A percentile compares a stretch with the other conserved stretches of the same genome.
Evolutionary conservation across 129 eudicot species (phyloP).

Genomic region (Solidago caesia): DNA sequence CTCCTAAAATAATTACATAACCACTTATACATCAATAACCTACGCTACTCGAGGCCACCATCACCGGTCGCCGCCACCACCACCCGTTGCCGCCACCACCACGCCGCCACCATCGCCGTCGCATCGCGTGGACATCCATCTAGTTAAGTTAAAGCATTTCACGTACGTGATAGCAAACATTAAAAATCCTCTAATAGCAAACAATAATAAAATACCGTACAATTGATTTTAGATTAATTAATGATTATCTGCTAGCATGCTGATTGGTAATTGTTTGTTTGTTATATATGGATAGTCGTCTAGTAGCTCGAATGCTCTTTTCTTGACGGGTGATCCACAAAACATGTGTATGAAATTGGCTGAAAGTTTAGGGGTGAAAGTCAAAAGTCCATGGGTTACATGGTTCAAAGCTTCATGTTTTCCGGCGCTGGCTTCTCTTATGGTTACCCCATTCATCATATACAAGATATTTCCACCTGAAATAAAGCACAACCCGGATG

Average conservation of each 20-base stretch:
- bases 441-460: slow-evolving; percentile 51
- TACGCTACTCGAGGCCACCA: too few species aligned
- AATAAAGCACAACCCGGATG: slow-evolving; percentile 63
- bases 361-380: slow-evolving; percentile 60
- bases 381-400: slow-evolving; percentile 57
- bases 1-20: too few species aligned
- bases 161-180: too few species aligned
- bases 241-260: background rate
- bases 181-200: too few species aligned
- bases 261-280: background rate
- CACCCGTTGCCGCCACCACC: too few species aligned
- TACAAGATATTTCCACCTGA: slow-evolving; percentile 74
- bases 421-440: slow-evolving; percentile 53
- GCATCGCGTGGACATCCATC: too few species aligned
- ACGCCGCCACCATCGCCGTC: too few species aligned
- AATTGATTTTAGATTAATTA: too few species aligned
- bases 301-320: slow-evolving; percentile 74
- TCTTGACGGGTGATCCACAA: slow-evolving; percentile 88
- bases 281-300: slow-evolving; percentile 36
- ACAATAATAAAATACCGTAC: too few species aligned
- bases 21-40: too few species aligned
- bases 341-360: slow-evolving; percentile 74
- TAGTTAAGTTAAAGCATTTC: too few species aligned
- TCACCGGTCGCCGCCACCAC: too few species aligned
- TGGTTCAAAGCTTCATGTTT: slow-evolving; percentile 73